These are phyloP conservation scores for Trichocomaceae sp. DNA, from an alignment of 2,329 filamentous ascomycete species.

Conservation along the genomic window DNA sequence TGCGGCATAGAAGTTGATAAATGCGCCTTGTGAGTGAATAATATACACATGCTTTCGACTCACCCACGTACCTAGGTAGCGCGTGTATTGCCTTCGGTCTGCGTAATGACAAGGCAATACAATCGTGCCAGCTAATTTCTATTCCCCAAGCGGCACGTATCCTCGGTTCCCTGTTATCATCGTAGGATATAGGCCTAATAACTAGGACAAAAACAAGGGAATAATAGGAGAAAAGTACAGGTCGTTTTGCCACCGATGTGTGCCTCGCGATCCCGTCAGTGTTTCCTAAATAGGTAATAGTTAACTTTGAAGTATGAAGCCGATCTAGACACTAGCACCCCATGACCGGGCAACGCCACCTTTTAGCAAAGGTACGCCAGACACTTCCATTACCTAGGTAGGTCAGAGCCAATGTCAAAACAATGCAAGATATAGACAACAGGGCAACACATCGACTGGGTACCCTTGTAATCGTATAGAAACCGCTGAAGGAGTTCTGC, in stretches of 20 bases:
- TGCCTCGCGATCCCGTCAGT: not conserved
- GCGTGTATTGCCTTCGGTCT: not conserved
- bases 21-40: not conserved
- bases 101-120: not conserved
- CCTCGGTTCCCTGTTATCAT: not conserved
- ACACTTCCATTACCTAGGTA: not conserved
- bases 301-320: too few species aligned
- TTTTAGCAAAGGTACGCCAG: not conserved
- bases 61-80: not conserved
- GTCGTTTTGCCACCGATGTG: not conserved
- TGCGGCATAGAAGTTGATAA: not conserved
- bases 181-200: not conserved
- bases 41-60: not conserved
- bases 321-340: too few species aligned
- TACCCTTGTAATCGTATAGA: not conserved
- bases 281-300: not conserved
- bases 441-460: not conserved
- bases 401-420: not conserved
- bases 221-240: too few species aligned
- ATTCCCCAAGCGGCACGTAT: not conserved
- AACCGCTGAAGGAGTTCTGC: not conserved
- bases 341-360: not conserved
- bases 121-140: not conserved
- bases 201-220: not conserved
- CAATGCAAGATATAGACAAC: not conserved